Percentiles rank a stretch among this genome's conserved stretches.
Evolutionary conservation across 768 basidiomycete species (phyloP).

Genomic region (Boletus coccyginus): DNA sequence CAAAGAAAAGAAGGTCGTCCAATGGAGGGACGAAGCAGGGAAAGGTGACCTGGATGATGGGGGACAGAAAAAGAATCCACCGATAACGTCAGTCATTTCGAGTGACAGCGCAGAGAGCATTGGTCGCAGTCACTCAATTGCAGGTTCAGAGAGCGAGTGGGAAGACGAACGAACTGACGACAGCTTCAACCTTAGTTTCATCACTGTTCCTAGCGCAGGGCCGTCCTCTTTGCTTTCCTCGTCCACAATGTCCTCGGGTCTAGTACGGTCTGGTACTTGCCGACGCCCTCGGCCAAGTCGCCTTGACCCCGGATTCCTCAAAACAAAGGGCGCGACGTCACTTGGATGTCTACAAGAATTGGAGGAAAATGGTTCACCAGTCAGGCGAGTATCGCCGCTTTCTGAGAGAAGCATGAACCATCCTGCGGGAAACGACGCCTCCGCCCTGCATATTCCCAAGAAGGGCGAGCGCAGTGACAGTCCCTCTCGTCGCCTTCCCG

Average conservation of each 20-base stretch:
- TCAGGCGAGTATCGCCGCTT: constrained; percentile 39
- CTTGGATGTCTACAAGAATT: constrained; percentile 70
- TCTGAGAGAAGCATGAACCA: constrained; percentile 69
- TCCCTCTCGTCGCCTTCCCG: constrained; percentile 49
- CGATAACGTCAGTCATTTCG: constrained; percentile 29
- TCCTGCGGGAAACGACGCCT: constrained; percentile 22
- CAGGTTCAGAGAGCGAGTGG: constrained; percentile 84
- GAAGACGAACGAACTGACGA: constrained; percentile 87
- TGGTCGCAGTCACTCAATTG: constrained; percentile 40
- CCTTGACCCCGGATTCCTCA: constrained; percentile 68
- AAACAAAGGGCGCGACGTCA: constrained; percentile 44
- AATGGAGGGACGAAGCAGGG: constrained; percentile 88
- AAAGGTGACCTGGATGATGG: constrained; percentile 74
- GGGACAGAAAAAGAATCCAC: constrained; percentile 31
- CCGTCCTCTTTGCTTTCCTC: constrained; percentile 39
- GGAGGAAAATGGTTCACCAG: constrained; percentile 54
- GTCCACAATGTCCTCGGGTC: constrained; percentile 19
- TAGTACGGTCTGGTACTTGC: constrained; percentile 10
- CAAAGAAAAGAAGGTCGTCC: constrained; percentile 73
- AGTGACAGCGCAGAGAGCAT: constrained; percentile 36
- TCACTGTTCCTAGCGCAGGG: constrained; percentile 26
- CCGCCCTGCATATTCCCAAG: constrained; percentile 33
- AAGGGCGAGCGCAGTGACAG: constrained; percentile 38
- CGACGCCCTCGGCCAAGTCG: constrained; percentile 63
- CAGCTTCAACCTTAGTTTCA: constrained; percentile 57